phyloP scores from a whole-genome alignment of 768 basidiomycete genomes.

The Leucocoprinus birnbaumii region DNA sequence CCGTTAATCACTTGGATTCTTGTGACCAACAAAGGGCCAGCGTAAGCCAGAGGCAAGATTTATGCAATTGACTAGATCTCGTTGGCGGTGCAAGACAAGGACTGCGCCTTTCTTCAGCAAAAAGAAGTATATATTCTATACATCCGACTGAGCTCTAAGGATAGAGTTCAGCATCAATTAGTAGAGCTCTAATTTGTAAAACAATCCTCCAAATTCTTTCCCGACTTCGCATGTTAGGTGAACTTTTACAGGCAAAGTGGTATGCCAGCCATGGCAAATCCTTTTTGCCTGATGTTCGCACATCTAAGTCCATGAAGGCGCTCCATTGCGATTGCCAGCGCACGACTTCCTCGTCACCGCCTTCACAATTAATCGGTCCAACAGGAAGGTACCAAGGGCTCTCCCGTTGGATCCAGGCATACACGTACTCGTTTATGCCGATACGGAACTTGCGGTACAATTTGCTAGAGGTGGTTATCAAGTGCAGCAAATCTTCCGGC shows the following conservation, averaged over 20 bases:
- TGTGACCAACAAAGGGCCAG: too few species aligned
- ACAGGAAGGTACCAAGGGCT: constrained; percentile 7
- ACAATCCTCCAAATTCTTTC: constrained; percentile 5
- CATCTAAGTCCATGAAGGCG: not conserved
- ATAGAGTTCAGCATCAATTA: not conserved
- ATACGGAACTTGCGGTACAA: not conserved
- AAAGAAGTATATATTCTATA: too few species aligned
- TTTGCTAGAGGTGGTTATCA: not conserved
- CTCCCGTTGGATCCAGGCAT: not conserved
- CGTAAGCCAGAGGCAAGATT: too few species aligned
- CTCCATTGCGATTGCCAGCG: not conserved
- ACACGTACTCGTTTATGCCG: not conserved
- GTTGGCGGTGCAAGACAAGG: too few species aligned
- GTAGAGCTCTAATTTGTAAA: not conserved
- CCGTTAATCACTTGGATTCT: too few species aligned
- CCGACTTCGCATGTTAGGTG: constrained; percentile 1
- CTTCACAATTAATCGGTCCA: not conserved
- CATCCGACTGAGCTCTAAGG: too few species aligned
- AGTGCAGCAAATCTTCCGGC: not conserved
- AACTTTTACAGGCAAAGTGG: not conserved
- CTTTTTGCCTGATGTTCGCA: not conserved
- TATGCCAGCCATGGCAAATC: constrained; percentile 1
- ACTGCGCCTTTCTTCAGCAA: too few species aligned
- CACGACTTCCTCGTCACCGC: not conserved
- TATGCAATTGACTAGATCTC: too few species aligned